phyloP scores from a whole-genome alignment of 805 yeast genomes.

The Priceomyces castillae region DNA sequence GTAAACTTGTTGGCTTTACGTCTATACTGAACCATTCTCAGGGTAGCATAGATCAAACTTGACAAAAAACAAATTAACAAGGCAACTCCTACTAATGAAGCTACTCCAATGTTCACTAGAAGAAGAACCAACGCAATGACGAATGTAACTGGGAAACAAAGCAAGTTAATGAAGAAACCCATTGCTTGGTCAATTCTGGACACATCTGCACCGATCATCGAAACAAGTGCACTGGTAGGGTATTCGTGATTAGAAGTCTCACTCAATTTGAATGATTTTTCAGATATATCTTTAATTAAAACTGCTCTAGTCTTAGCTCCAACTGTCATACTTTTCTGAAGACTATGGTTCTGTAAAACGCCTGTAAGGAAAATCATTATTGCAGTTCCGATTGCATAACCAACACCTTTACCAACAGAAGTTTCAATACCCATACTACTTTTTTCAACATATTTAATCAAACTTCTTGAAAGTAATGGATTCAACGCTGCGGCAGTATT shows the following conservation, averaged over 20 bases:
- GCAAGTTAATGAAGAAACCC: constrained; percentile 10
- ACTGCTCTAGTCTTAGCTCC: constrained; percentile 13
- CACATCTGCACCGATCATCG: constrained; percentile 16
- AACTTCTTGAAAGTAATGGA: constrained; percentile 58
- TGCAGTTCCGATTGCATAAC: constrained; percentile 68
- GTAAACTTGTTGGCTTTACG: constrained; percentile 10
- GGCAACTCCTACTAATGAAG: constrained; percentile 17
- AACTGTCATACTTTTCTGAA: constrained; percentile 11
- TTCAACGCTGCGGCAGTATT: constrained; percentile 48
- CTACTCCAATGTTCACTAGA: constrained; percentile 14
- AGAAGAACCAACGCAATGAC: constrained; percentile 14
- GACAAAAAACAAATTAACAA: constrained; percentile 11
- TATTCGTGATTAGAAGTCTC: constrained; percentile 10
- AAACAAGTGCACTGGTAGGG: constrained; percentile 13
- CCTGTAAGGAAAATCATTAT: constrained; percentile 35
- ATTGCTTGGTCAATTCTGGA: constrained; percentile 15
- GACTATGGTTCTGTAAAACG: constrained; percentile 10
- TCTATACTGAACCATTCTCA: constrained; percentile 10
- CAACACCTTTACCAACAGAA: constrained; percentile 54
- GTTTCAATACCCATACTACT: constrained; percentile 37
- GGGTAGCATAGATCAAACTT: constrained; percentile 6
- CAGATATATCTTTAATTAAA: constrained; percentile 12
- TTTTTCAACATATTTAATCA: constrained; percentile 51
- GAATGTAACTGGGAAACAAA: constrained; percentile 12
- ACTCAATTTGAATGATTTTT: constrained; percentile 15